Base-by-base conservation (phyloP, 2,329 filamentous ascomycete genomes). In the Cytospora chrysosperma region DNA sequence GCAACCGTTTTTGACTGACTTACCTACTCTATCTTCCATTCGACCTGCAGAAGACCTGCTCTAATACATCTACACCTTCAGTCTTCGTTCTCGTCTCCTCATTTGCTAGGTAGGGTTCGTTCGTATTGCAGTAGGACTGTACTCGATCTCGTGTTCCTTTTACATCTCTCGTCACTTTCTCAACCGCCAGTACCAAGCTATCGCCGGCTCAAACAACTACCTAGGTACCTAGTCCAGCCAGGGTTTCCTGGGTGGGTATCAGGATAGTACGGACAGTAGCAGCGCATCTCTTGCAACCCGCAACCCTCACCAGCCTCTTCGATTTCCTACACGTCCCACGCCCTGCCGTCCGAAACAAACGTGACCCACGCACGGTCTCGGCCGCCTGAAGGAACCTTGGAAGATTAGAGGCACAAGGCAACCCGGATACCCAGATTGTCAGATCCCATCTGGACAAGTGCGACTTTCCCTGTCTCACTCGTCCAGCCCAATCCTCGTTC, bases 391-490 rank as follows among this genome's bases (percentile, higher is more conserved):
- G 24, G 37, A 49, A 43, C 51, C 34, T 32, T 43, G 43, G 50
- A 49, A 43, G 59, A 50, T 32, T 43, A 49, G 58, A 34, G 32
- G 34, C 58, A 60, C 58, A 50, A 53, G 54, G 51, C 27, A 61
- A 37, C 34, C 17, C 34, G 10, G 30, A 30, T 30, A 30, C 28
- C 28, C 28, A 30, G 9, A 30, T 30, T 30, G 28, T 30, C 58
- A 60, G 54, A 47, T 47, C 50, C 50, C n/a, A 49, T 27, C 58
- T 27, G 54, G 59, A 61, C 59, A 47, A n/a, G 43, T 47, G 43
- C 19, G 8, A 47, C 43, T 24, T 37, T 56, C 53, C n/a, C 59
- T 61, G 59, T 61, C 59, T 61, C 59, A 61, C 59, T 43, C 51
- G 37, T 43, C 51, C 26, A 43, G 37, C 58, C 51, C 40, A 19